Base-by-base conservation (phyloP, 2,329 filamentous ascomycete species). In the Sporothrix variecibatus region DNA sequence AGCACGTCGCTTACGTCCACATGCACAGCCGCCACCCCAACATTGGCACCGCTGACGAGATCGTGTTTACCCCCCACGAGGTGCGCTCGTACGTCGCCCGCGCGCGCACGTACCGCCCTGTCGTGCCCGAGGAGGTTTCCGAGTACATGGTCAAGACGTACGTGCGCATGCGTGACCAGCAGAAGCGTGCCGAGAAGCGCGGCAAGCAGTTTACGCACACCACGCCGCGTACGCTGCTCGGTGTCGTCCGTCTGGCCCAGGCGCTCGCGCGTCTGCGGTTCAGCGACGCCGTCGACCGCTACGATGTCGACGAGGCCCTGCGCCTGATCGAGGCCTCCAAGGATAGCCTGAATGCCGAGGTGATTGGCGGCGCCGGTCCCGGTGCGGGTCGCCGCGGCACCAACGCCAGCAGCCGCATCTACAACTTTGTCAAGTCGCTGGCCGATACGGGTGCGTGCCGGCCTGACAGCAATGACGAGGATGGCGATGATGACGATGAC, bases 141-240 rank as follows among this genome's bases (percentile, higher is more conserved):
- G 96, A 99, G 81, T 99, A 99, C 85, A 94, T 99, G 86, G 93
- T 97, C 72, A 96, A 95, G 81, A 97, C 95, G 0, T 99, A 99
- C 81, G 96, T 99, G 43, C 93, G 94, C 75, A 92, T 99, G 87
- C 92, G 96, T 72, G 94, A 97, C 79, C 90, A 95, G 80, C 94
- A 98, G 82, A 94, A 95, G 82, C 91, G 93, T 74, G 95, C 97
- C 76, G 96, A 98, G 84, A 93, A 92, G 82, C 91, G 90, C 80
- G 95, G 95, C 84, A 94, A 95, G 83, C 94, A 95, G 78, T 98
- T 98, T 82, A 93, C 94, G 1, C 94, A 99, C 84, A 97, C 95
- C 23, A 97, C 95, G 1, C 93, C 95, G 0, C 93, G 96, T 87
- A 98, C 96, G 0, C 88, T 99, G 17, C 90, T 99, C 4, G 96